Base-by-base conservation (phyloP, 371 early-diverging fungal genomes). In the Mucor plumbeus region DNA sequence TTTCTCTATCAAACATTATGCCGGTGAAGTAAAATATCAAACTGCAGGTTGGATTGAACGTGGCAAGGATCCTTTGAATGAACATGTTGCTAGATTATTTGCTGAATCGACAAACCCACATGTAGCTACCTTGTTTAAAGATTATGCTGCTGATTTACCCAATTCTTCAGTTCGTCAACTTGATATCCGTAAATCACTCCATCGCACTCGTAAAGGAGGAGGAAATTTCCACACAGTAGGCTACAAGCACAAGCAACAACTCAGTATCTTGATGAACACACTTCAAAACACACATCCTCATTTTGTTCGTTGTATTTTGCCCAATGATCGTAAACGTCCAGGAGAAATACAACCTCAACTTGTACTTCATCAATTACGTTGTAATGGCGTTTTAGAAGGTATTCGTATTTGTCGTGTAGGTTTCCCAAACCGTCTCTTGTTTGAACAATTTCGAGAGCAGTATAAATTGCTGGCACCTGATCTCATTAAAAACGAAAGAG, bases 341-440 rank as follows among this genome's bases (percentile, higher is more conserved):
- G 93, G 93, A 8, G 89, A 88, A 67, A 87, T 99, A 43, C 81
- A 97, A 65, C 86, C 91, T 21, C 86, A 87, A 10, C 79, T 97
- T 31, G 97, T 99, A 0, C 84, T 99, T 11, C 94, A 98, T 61
- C 99, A 99, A 77, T 83, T 99, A 43, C 87, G 97, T 14, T 99
- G 99, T 84, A 99, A 99, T 74, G 99, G 99, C 84, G 99, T 99
- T 7, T 83, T 99, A 19, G 99, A 99, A 82, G 99, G 99, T 33
- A 99, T 99, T 66, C 92, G 99, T 61, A 99, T 99, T 63, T 95
- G 96, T 65, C 89, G 99, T 47, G 95, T 94, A 60, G 99, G 99
- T 5, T 99, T 94, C 84, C 99, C 99, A 9, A 96, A 96, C 69
- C 86, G 99, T 38, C 82, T 99, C 6, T 70, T 90, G 3, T 99